Base-by-base conservation (phyloP, 805 yeast species). In the Saturnispora halmiae region DNA sequence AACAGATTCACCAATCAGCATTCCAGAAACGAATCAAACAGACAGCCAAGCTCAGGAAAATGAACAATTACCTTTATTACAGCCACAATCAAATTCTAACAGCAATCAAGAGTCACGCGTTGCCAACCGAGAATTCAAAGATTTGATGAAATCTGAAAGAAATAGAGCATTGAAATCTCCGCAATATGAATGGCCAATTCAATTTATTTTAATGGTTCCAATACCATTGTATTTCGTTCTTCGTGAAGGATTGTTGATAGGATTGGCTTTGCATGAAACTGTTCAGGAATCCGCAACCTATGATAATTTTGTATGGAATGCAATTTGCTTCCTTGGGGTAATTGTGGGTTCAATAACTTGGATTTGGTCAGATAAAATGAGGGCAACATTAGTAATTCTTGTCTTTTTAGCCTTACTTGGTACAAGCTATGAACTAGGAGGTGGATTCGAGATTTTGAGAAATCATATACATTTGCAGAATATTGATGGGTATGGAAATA, bases 131-230 rank as follows among this genome's bases (percentile, higher is more conserved):
- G 41, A 55, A 2, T 55, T 50, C 31, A 55, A 47, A 1, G 49
- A 57, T 2, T 54, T 49, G 38, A 38, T 51, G 22, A 54, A 51
- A 13, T 51, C 51, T 10, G 43, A 59, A 34, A 56, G 57, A 36
- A 42, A 45, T 1, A 51, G 59, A 4, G 65, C 65, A 7, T 41
- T 59, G 29, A 66, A 63, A 37, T 72, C 76, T 4, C 69, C 72
- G 35, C 72, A 79, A 31, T 84, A 81, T 53, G 94, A 82, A 51
- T 87, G 96, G 95, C 68, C 79, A 13, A 48, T 84, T 14, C 95
- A 87, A 56, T 85, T 74, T 51, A 48, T 83, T 25, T 46, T 78
- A 1, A 55, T 80, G 14, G 84, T 81, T 11, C 95, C 96, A 2
- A 39, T 80, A 11, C 62, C 81, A 1, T 63, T 77, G 3, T 67